Evolutionary conservation across 2,329 filamentous ascomycete species (phyloP), one percentile per base, ranked within the genome.

Genomic region (Fusarium pininemorale): DNA sequence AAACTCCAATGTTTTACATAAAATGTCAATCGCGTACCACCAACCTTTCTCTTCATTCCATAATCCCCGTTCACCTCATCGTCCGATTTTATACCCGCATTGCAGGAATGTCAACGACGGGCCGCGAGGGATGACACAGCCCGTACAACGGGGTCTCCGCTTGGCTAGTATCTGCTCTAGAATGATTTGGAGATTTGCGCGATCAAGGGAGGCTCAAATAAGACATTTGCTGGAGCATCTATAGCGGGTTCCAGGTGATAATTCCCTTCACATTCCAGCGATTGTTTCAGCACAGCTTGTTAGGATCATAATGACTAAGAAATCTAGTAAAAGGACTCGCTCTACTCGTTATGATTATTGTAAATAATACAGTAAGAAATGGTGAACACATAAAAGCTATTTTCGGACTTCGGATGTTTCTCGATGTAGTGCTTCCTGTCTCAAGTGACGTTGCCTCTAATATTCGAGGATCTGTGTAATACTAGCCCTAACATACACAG

Each of bases 121-220:
- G 47, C 59, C 59, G 51, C 16, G 20, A 59, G 56, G 50, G 59
- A 58, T 58, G 38, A 26, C 48, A 66, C 12, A 14, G 55, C 20
- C 37, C 32, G 32, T 7, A 28, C 32, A 26, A 20, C 41, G n/a
- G 32, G 37, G 15, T 3, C n/a, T 48, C 28, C 14, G 22, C 15
- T 11, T 20, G 18, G 5, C 28, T 20, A 14, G 28, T 16, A 41
- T 63, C 38, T 24, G 13, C 26, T 54, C 38, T 55, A 26, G 24
- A 38, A 35, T 39, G 12, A 10, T n/a, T 28, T 41, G 32, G 14
- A 28, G 51, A 54, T 20, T 54, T 39, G 32, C 18, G 24, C 14
- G 51, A 41, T 63, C 24, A 66, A 70, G 67, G 67, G 66, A 70
- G 67, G 67, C 51, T 70, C 41, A 37, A 39, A 42, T 66, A 13